Evolutionary conservation across 495 filamentous ascomycete genomes (phyloP), one percentile per base, ranked within the genome.

Genomic region (Extremus antarcticus): DNA sequence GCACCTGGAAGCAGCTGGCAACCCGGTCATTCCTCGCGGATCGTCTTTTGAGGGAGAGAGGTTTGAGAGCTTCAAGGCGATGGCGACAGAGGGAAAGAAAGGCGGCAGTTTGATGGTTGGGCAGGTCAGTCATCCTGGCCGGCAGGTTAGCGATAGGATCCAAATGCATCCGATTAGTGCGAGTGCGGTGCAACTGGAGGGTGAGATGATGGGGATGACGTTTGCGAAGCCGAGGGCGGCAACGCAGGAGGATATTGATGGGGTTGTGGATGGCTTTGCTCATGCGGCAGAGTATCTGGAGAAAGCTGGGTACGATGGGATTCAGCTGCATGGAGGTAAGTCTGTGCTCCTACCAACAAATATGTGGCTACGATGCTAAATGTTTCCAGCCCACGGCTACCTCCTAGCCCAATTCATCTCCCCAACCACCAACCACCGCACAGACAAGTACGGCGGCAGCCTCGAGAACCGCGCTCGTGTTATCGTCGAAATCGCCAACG

Each of bases 341-440:
- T 57, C n/a, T 39, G 2, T 7, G 7, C 9, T 41, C 19, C 10
- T 2, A 21, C 17, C n/a, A 4, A n/a, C n/a, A n/a, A n/a, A n/a
- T n/a, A n/a, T n/a, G n/a, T n/a, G n/a, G n/a, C n/a, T n/a, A n/a
- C n/a, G 2, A 53, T n/a, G 16, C 38, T 13, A n/a, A 17, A 1
- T 23, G 25, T 41, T n/a, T n/a, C n/a, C n/a, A 82, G 65, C 65
- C 24, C 65, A 68, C 57, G 81, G 84, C n/a, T 87, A 87, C 61
- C 74, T 87, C n/a, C 65, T 87, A 13, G 70, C 83, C 32, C 75
- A 86, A 66, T 86, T 88, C 67, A 66, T 86, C 19, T 77, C 81
- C 10, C 68, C 68, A n/a, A 66, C 68, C 17, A 65, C 67, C 43
- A 73, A 73, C 53, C 51, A 66, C 11, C 66, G 70, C 11, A 70